Base-by-base conservation (phyloP, 179 eudicot genomes). In the Gypsophila paniculata region DNA sequence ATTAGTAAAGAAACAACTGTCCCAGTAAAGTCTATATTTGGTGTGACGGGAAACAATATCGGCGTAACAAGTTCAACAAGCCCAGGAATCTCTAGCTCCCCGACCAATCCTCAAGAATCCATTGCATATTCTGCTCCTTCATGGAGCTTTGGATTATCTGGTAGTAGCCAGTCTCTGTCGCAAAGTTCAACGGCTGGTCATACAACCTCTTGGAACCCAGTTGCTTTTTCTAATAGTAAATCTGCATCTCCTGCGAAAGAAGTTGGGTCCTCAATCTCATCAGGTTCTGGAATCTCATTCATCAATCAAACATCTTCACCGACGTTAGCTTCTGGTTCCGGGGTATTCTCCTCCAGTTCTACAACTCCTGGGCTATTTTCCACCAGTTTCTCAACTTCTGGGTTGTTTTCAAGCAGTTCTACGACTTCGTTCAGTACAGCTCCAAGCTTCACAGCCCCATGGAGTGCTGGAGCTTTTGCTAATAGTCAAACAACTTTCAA, bases 401-500 rank as follows among this genome's bases (percentile, higher is more conserved):
- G 81, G 72, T 53, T 67, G 14, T 77, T 74, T 46, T 81, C 81
- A 60, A 77, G 42, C 69, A 74, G 81, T 72, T 77, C 61, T 39
- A 48, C 70, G 44, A 66, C 36, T 36, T 64, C 68, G 8, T 59
- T 67, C 59, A 59, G 76, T 61, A n/a, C 72, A 46, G 32, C 67
- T 57, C 58, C 81, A 8, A 74, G 77, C 57, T 74, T 74, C 66
- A 13, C 68, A 18, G 39, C 84, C 61, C 29, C 82, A 12, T 79
- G 76, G 81, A 79, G 74, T 68, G 75, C 70, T 60, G 82, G 86
- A 74, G 73, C 72, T 77, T 71, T 75, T 70, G 73, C 80, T 46
- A 79, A 65, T 46, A 80, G 74, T 75, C 87, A 81, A 63, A 19
- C 79, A 18, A 72, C 88, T 21, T 86, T 89, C 74, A 57, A 81